Evolutionary conservation across 2,329 filamentous ascomycete genomes (phyloP), one percentile per base, ranked within the genome.

Genomic region (Sporothrix inflata): DNA sequence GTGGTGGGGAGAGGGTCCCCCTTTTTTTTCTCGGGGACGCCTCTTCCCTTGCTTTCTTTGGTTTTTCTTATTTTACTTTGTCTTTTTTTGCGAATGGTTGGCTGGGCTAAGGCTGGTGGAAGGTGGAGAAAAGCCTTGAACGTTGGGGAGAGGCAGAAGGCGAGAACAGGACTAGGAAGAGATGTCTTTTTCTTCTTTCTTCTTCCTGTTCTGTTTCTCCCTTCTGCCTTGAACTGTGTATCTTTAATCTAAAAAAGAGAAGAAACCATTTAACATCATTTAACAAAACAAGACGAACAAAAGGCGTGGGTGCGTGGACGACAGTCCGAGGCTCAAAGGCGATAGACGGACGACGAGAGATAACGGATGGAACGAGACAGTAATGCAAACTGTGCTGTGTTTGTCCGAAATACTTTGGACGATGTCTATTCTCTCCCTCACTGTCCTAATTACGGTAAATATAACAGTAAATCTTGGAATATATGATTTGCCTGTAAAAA

Each of bases 241-340:
- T 70, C 70, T 72, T 55, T 73, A 73, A 73, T 73, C 4, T 53
- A 42, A 51, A 45, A 51, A 61, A 65, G 63, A 67, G 57, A 60
- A 63, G 60, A 68, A 49, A 24, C 57, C 65, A 68, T 55, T 45
- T 49, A 21, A 63, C 65, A 71, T 63, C 49, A 16, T 45, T 30
- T 57, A n/a, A 57, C n/a, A 21, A 24, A 24, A n/a, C n/a, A 30
- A 21, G 12, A 2, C 9, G 21, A 21, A 47, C 30, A 34, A 34
- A 34, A 34, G 30, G 30, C 30, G 6, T 34, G 30, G 6, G 30
- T 34, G 24, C 3, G 3, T 61, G 16, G 12, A n/a, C 14, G 19
- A 21, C 49, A 24, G 49, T n/a, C n/a, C n/a, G n/a, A n/a, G n/a
- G n/a, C 19, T 6, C 49, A 11, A 24, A 53, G n/a, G 8, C 3